phyloP scores from a whole-genome alignment of 306 rosid species.

The Dryas drummondii region DNA sequence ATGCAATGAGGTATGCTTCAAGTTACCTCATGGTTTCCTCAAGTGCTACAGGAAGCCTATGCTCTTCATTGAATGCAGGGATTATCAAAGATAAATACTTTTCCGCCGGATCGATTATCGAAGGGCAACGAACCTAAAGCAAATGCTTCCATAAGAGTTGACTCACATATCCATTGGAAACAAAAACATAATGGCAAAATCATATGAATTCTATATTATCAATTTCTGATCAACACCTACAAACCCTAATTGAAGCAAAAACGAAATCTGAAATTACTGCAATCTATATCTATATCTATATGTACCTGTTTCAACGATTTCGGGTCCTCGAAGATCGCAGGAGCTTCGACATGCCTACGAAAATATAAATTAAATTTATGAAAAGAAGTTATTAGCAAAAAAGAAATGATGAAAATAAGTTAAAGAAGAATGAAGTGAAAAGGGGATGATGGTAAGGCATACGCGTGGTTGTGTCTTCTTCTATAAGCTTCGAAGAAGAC shows the following conservation, averaged over 20 bases:
- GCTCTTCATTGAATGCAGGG: slow-evolving; percentile 88
- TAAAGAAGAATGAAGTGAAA: neutral
- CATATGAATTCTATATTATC: neutral
- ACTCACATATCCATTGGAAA: neutral
- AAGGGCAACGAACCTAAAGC: slow-evolving; percentile 74
- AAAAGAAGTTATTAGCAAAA: neutral
- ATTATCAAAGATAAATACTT: slow-evolving; percentile 83
- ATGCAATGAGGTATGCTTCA: slow-evolving; percentile 7
- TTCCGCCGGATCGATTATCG: slow-evolving; percentile 77
- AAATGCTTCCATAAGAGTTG: neutral
- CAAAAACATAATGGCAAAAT: neutral
- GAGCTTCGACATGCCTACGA: slow-evolving; percentile 74
- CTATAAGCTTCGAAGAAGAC: slow-evolving; percentile 64
- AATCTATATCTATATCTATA: slow-evolving; percentile 18
- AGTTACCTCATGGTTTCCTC: slow-evolving; percentile 85
- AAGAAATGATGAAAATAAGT: neutral
- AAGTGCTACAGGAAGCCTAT: slow-evolving; percentile 83
- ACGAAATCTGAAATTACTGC: neutral
- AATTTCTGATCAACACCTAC: neutral
- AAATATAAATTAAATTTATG: slow-evolving; percentile 14
- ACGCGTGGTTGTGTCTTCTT: slow-evolving; percentile 74
- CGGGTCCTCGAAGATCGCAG: slow-evolving; percentile 81
- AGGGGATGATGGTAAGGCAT: slow-evolving; percentile 10
- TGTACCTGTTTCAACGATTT: slow-evolving; percentile 68
- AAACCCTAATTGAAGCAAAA: neutral